Evolutionary conservation across 129 eudicot genomes (phyloP), one percentile per base, ranked within the genome.

Genomic region (Flaveria trinervia): DNA sequence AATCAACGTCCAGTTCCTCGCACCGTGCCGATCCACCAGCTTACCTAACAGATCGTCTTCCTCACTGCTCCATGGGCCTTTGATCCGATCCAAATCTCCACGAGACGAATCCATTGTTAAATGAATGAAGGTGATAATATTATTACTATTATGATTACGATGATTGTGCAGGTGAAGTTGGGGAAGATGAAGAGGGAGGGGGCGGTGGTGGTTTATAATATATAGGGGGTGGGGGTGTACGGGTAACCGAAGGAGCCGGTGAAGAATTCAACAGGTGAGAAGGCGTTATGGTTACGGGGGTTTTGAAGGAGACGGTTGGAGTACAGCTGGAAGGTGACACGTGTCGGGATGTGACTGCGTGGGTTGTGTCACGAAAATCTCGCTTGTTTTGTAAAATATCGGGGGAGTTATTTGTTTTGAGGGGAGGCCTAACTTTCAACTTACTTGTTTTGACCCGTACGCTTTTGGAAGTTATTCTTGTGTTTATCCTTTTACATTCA

Each of bases 21-120:
- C 74, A 2, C 87, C 87, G 68, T 84, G 82, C 5, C 69, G 69
- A 6, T 75, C 77, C 18, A 84, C 87, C 5, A 84, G 49, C 23
- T 30, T 43, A 36, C 60, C 41, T 28, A 84, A 41, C 13, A 70
- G 39, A 9, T 79, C 81, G 17, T 84, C 84, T 46, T 84, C 87
- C 16, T 84, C 79, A 17, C 75, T 76, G 74, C 86, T 83, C 86
- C 86, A 83, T 39, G 86, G 86, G 1, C 86, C 86, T 65, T 83
- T 83, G 78, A 84, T 70, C 74, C 75, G 74, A 55, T 84, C 84
- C 55, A 17, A 15, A 75, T 83, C 80, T 17, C 25, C 46, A 15
- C 51, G 48, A 17, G 73, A 79, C 1, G 64, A 52, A 26, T 74
- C 74, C 75, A 75, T 78, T 12, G 43, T 39, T 8, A 23, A 23